A percentile compares a stretch with the other conserved stretches of the same genome.
Evolutionary conservation across 306 rosid genomes (phyloP).

Genomic region (Gillenia trifoliata): DNA sequence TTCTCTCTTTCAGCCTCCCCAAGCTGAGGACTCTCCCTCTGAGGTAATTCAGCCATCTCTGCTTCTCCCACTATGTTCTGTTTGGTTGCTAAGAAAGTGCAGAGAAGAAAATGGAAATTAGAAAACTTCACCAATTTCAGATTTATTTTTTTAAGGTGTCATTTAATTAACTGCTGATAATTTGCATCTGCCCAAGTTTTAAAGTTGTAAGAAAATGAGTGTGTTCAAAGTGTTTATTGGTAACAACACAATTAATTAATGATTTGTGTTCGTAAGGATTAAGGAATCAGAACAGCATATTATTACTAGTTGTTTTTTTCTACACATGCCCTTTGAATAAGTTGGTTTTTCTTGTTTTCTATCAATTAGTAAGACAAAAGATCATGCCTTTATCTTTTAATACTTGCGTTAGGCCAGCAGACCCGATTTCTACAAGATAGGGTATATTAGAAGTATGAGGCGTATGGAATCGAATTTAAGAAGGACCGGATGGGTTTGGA

Average conservation of each 20-base stretch:
- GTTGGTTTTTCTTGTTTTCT: too few species aligned
- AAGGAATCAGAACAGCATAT: not conserved
- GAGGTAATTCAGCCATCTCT: constrained; percentile 38
- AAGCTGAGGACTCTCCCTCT: constrained; percentile 48
- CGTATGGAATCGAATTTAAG: constrained; percentile 89
- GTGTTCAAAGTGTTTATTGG: not conserved
- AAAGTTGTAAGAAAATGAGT: not conserved
- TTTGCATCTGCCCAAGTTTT: not conserved
- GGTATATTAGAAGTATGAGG: constrained; percentile 82
- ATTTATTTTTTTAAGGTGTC: not conserved
- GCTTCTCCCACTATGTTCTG: not conserved
- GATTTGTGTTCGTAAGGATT: not conserved
- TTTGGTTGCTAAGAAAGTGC: constrained; percentile 1
- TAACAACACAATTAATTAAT: not conserved
- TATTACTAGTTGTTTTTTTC: too few species aligned
- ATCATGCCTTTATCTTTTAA: not conserved
- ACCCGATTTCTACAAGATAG: constrained; percentile 93
- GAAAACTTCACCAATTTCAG: not conserved
- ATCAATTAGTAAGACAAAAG: not conserved
- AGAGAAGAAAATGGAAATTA: not conserved
- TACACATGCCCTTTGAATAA: too few species aligned
- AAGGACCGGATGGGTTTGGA: constrained; percentile 94
- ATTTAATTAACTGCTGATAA: not conserved
- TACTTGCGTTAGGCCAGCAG: constrained; percentile 69
- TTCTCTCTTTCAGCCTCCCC: constrained; percentile 55